Evolutionary conservation across 2,329 filamentous ascomycete species (phyloP).

Genomic region (Bipolaris gigantea): DNA sequence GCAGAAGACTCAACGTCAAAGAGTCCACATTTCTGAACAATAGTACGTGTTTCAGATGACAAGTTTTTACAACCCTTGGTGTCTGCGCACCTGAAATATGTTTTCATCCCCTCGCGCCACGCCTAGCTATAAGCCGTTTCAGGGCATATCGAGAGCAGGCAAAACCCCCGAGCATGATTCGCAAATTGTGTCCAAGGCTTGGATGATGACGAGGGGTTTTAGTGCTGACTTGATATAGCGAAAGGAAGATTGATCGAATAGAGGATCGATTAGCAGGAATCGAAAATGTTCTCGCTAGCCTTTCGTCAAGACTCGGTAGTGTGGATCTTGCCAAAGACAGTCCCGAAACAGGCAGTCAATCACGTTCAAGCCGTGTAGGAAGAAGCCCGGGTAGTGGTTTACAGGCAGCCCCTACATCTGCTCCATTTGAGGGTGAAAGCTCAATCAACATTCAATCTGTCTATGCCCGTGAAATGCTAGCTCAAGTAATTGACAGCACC

Average conservation of each 20-base stretch:
- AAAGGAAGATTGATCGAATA: conserved; percentile 58
- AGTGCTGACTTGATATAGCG: conserved; percentile 39
- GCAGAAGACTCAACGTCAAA: conserved; percentile 38
- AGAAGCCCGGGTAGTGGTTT: conserved; percentile 23
- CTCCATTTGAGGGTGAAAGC: conserved; percentile 54
- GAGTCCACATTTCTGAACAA: conserved; percentile 44
- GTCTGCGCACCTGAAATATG: background rate
- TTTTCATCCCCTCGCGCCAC: background rate
- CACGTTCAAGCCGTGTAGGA: conserved; percentile 25
- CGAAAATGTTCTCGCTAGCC: conserved; percentile 47
- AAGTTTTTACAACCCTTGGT: background rate
- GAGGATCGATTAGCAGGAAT: conserved; percentile 55
- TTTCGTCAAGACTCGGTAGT: conserved; percentile 36
- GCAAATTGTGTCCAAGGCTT: background rate
- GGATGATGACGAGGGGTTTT: background rate
- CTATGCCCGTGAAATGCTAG: conserved; percentile 50
- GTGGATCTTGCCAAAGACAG: conserved; percentile 28
- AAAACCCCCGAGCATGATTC: background rate
- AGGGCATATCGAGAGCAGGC: background rate
- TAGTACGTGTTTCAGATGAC: conserved; percentile 31
- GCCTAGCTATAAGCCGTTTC: background rate
- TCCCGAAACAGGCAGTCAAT: conserved; percentile 29
- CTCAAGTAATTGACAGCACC: conserved; percentile 44
- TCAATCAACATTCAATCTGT: conserved; percentile 54
- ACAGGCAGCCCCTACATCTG: conserved; percentile 29